Base-by-base conservation (phyloP, 805 yeast species). In the Cyberlindnera mycetangii region DNA sequence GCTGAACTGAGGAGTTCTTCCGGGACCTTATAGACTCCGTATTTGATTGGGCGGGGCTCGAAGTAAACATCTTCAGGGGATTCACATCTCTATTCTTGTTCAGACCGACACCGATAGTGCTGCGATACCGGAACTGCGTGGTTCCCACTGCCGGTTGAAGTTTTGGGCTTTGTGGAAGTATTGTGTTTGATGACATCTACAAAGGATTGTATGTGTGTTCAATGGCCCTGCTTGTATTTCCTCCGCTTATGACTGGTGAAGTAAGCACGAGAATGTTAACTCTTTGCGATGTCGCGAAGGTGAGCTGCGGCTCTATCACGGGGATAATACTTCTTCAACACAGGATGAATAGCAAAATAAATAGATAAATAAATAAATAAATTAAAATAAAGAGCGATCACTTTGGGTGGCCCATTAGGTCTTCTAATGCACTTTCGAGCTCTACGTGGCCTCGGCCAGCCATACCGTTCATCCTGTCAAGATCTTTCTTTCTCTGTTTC, bases 361-460 rank as follows among this genome's bases (percentile, higher is more conserved):
- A 31, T 31, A 25, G 27, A 24, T 28, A 35, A 5, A 34, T 22
- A 38, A 16, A n/a, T 20, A 36, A 3, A 34, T 21, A 32, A 27
- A 32, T 16, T n/a, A n/a, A 36, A 3, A 34, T 21, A 31, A 11
- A 19, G 17, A 10, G 22, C 19, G 15, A 16, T 37, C 33, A 28
- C 27, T 34, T 37, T 8, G 32, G 45, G 22, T 32, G 30, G 3
- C 44, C 38, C 11, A 45, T n/a, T 4, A 45, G 35, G 16, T 40
- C 44, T 9, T 53, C 57, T 21, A 53, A 27, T 4, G 57, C 44
- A 17, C 49, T 42, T 37, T 53, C 57, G 15, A 53, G 32, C 15
- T 39, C 45, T 3, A 38, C 34, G 14, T 50, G 39, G 4, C 39
- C 46, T 21, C 39, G 25, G 7, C 49, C 44, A 2, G 50, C 45